Evolutionary conservation across 192 early-diverging fungal genomes (phyloP), one percentile per base, ranked within the genome.

Genomic region (Entomortierella parvispora): DNA sequence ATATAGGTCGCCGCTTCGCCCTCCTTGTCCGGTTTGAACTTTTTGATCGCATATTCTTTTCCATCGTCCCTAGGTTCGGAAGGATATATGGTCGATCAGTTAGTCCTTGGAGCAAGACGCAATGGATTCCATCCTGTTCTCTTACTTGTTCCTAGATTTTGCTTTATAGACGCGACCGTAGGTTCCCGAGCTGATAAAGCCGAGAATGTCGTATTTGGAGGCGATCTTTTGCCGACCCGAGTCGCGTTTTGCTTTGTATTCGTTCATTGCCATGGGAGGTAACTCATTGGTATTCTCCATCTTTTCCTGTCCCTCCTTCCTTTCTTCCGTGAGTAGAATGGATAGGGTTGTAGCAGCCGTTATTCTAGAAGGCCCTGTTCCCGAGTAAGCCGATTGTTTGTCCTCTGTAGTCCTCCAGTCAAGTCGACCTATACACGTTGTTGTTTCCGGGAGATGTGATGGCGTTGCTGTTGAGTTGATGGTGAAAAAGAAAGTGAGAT

Each of bases 161-260:
- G 94, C 96, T 79, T 96, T 97, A 85, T 94, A 98, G 0, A 98
- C 96, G 32, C 94, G 85, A n/a, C 96, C 96, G 70, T 98, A 98
- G 3, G 96, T 98, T 53, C 96, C 96, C 7, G 95, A 94, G 69
- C 91, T 93, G 52, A 95, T 96, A 71, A 97, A 97, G 40, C 96
- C 96, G 25, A 94, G 75, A 28, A 95, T 92, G 67, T 92, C 88
- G 75, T 95, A 95, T 69, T 92, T 92, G 47, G 87, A 84, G 18
- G 84, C 81, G n/a, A 93, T 86, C 63, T 81, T 84, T 28, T 84
- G 68, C 8, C 86, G 82, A 44, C 83, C 76, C 20, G 85, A 80
- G 58, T 89, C 86, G 8, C 86, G 77, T 47, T 80, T 86, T 5
- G 55, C 49, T 59, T 86, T 86, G 60, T 86, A 86, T 56, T 81